Conservation (phyloP, 116 monocot genomes). For the Phalaenopsis hybrid region DNA sequence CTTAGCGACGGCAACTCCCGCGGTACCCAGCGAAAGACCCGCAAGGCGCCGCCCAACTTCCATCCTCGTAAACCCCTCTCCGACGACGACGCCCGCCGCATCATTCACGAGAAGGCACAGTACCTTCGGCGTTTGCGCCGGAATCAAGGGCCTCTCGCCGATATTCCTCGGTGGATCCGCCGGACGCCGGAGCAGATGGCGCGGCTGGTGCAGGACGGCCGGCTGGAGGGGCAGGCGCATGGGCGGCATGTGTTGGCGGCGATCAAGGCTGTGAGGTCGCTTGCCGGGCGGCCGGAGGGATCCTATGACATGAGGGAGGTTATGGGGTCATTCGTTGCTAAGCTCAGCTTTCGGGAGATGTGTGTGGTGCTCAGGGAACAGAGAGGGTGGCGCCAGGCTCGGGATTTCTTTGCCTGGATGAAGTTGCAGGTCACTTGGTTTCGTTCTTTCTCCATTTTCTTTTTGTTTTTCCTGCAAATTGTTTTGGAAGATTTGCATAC, state of each 20-base stretch:
- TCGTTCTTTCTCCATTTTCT: background rate
- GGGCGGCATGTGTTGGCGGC: conserved; percentile 73
- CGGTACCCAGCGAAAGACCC: conserved; percentile 15
- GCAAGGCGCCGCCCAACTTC: conserved; percentile 18
- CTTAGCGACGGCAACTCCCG: conserved; percentile 44
- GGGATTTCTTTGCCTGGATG: conserved; percentile 95
- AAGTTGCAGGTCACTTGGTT: conserved; percentile 65
- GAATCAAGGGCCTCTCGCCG: conserved; percentile 68
- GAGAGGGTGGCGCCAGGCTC: conserved; percentile 72
- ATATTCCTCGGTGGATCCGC: conserved; percentile 80
- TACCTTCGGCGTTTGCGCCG: conserved; percentile 70
- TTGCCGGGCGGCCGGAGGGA: conserved; percentile 38
- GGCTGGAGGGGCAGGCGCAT: conserved; percentile 48
- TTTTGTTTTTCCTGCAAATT: background rate
- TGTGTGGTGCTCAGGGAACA: conserved; percentile 84
- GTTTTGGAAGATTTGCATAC: no score
- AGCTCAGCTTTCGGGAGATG: conserved; percentile 87
- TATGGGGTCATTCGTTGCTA: conserved; percentile 66
- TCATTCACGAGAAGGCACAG: conserved; percentile 57
- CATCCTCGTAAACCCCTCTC: conserved; percentile 49
- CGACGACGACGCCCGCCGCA: conserved; percentile 80
- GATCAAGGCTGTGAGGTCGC: conserved; percentile 44
- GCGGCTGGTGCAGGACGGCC: conserved; percentile 48
- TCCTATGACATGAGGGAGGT: conserved; percentile 64
- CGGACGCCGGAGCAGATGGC: conserved; percentile 93